Evolutionary conservation across 75 land plant genomes (phyloP).

Genomic region (Picea sitchensis): DNA sequence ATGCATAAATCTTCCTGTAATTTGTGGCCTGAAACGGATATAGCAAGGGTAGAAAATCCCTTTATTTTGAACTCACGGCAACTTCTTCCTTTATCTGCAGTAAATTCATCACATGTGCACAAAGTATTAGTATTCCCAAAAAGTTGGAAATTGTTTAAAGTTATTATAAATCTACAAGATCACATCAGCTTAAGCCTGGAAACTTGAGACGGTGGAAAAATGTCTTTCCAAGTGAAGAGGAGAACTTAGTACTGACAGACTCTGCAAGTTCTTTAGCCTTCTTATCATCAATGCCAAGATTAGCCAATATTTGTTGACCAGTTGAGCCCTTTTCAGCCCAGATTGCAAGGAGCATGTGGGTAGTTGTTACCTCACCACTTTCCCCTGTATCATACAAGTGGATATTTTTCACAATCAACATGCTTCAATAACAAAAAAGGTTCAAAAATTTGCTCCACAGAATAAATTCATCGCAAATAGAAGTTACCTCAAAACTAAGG

Average conservation of each 20-base stretch:
- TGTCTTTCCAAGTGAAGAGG: too few species aligned
- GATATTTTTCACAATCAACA: background rate
- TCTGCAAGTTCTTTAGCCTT: slow-evolving; percentile 70
- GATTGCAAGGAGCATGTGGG: slow-evolving; percentile 64
- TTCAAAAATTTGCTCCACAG: too few species aligned
- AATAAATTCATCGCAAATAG: too few species aligned
- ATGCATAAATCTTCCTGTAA: background rate
- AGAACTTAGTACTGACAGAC: slow-evolving; percentile 33
- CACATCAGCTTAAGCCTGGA: background rate
- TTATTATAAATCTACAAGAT: background rate
- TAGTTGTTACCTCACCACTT: slow-evolving; percentile 59
- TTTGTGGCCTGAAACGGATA: background rate
- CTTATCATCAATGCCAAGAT: slow-evolving; percentile 68
- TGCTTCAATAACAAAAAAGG: background rate
- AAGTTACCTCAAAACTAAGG: too few species aligned
- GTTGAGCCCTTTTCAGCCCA: slow-evolving; percentile 79
- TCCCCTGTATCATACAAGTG: slow-evolving; percentile 34
- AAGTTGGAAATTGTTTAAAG: background rate
- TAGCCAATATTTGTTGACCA: slow-evolving; percentile 65
- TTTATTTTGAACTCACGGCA: background rate
- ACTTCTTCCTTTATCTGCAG: background rate
- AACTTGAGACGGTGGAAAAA: background rate
- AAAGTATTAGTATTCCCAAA: slow-evolving; percentile 4
- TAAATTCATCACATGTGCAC: background rate
- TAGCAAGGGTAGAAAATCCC: background rate